A percentile compares a stretch with the other conserved stretches of the same genome.
Conservation (phyloP, 306 rosid genomes). For the Corylus avellana region DNA sequence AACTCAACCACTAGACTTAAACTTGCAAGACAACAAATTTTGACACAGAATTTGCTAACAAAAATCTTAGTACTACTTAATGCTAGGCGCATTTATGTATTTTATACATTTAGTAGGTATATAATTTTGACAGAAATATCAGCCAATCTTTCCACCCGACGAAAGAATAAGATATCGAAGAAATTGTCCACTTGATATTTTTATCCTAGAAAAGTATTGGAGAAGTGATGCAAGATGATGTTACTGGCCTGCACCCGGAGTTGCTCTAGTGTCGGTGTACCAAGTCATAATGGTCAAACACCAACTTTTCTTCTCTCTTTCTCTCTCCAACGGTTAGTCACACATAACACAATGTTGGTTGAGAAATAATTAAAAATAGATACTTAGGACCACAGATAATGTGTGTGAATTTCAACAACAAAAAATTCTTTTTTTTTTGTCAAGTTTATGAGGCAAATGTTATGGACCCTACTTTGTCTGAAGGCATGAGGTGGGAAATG, state of each 20-base stretch:
- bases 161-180: not conserved
- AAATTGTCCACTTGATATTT: not conserved
- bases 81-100: not conserved
- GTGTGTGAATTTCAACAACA: not conserved
- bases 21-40: too few relatives aligned
- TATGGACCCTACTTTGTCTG: not conserved
- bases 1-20: too few relatives aligned
- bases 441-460: not conserved
- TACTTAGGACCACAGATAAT: not conserved
- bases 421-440: not conserved
- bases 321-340: not conserved
- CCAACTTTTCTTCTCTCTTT: not conserved
- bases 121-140: not conserved
- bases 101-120: not conserved
- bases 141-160: not conserved
- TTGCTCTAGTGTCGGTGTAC: not conserved
- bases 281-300: constrained; percentile 2
- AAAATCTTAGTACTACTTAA: not conserved
- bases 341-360: not conserved
- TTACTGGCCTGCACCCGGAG: not conserved
- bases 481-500: not conserved
- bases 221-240: not conserved
- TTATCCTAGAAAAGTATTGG: not conserved
- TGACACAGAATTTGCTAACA: too few relatives aligned
- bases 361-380: not conserved